phyloP scores from a whole-genome alignment of 768 basidiomycete genomes.

The Austroboletus eburneus region DNA sequence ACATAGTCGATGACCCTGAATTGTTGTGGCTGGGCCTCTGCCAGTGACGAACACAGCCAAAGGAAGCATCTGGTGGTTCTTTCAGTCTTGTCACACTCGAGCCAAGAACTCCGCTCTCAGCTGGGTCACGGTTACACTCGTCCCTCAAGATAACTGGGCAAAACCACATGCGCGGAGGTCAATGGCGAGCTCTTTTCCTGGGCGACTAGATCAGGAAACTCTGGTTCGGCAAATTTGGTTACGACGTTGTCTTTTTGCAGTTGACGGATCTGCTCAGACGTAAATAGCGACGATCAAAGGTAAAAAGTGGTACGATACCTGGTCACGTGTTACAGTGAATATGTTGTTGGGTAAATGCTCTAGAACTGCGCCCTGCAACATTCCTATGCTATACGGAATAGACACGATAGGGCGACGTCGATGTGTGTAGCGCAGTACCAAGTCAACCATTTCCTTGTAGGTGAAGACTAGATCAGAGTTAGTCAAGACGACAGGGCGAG shows the following conservation, averaged over 20 bases:
- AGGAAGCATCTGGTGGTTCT: background rate
- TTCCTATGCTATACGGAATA: conserved; percentile 59
- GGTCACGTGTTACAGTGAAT: conserved; percentile 66
- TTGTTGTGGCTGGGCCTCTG: too few relatives aligned
- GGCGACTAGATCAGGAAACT: conserved; percentile 35
- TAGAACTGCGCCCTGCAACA: conserved; percentile 59
- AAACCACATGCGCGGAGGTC: conserved; percentile 46
- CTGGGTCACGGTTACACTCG: too few relatives aligned
- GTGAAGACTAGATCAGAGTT: conserved; percentile 49
- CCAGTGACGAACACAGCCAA: too few relatives aligned
- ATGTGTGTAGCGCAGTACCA: conserved; percentile 51
- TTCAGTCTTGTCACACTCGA: background rate
- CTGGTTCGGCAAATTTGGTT: conserved; percentile 27
- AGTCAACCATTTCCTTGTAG: conserved; percentile 62
- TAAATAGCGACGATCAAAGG: background rate
- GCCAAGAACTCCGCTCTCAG: too few relatives aligned
- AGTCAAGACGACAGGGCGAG: conserved; percentile 34
- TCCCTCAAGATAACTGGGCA: conserved; percentile 46
- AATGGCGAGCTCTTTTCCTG: conserved; percentile 36
- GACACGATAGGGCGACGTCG: conserved; percentile 57
- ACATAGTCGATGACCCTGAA: too few relatives aligned
- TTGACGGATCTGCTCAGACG: conserved; percentile 51
- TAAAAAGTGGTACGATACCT: conserved; percentile 37
- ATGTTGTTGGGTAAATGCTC: conserved; percentile 60
- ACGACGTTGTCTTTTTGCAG: conserved; percentile 57